Conservation (phyloP, 345 rosid genomes). For the Gossypium anomalum region DNA sequence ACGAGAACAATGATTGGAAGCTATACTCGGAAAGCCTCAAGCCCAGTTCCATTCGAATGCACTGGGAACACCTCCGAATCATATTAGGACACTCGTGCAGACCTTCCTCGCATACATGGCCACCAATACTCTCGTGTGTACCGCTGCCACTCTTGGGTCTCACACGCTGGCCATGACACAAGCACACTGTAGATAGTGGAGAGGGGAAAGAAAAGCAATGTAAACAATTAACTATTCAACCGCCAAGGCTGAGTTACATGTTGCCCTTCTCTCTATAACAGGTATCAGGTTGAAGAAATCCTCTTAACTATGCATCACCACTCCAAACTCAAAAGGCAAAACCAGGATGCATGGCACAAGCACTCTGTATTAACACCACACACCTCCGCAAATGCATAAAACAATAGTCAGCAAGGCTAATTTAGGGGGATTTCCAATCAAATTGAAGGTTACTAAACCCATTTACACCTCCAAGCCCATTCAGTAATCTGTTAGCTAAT, state of each 20-base stretch:
- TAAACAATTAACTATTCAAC: not conserved
- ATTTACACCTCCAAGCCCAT: slow-evolving; percentile 48
- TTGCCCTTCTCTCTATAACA: not conserved
- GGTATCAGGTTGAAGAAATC: not conserved
- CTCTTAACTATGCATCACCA: not conserved
- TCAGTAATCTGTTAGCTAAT: slow-evolving; percentile 40
- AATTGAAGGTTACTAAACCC: slow-evolving; percentile 46
- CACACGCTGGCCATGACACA: not conserved
- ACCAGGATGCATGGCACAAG: slow-evolving; percentile 7
- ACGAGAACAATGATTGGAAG: not conserved
- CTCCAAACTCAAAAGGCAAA: slow-evolving; percentile 7
- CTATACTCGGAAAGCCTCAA: not conserved
- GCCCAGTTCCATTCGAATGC: too few species aligned
- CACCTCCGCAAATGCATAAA: not conserved
- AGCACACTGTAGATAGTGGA: not conserved
- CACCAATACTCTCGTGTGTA: too few species aligned
- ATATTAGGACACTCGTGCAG: not conserved
- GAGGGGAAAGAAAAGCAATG: not conserved
- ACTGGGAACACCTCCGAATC: not conserved
- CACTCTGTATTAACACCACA: slow-evolving; percentile 9
- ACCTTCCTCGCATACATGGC: not conserved
- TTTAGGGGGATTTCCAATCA: slow-evolving; percentile 59
- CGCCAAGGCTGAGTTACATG: not conserved
- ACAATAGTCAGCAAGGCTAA: not conserved
- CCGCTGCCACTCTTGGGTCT: not conserved